A percentile compares a stretch with the other conserved stretches of the same genome.
phyloP scores from a whole-genome alignment of 805 yeast species.

The Danielia oregonensis region DNA sequence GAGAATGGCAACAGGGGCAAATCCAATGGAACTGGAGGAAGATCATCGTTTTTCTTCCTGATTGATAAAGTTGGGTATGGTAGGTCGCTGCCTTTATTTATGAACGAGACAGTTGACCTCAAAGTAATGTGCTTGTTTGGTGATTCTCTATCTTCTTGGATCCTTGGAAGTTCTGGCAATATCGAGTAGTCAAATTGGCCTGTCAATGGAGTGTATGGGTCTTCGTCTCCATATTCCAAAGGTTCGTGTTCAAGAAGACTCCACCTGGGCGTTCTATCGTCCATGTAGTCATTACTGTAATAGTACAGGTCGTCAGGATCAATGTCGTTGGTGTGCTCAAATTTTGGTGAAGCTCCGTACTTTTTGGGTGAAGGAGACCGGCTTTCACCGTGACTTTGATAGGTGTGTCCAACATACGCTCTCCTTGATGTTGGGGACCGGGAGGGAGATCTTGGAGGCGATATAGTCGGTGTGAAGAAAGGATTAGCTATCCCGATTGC shows the following conservation, averaged over 20 bases:
- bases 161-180: slow-evolving; percentile 31
- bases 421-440: background rate
- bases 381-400: slow-evolving; percentile 19
- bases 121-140: slow-evolving; percentile 10
- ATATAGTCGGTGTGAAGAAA: too few relatives aligned
- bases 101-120: slow-evolving; percentile 33
- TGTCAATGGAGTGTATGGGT: slow-evolving; percentile 20
- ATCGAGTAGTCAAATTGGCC: slow-evolving; percentile 32
- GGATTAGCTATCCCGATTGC: too few relatives aligned
- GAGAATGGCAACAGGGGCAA: slow-evolving; percentile 58
- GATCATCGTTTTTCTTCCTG: slow-evolving; percentile 16
- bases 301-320: slow-evolving; percentile 8
- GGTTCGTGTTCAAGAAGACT: slow-evolving; percentile 15
- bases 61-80: slow-evolving; percentile 2
- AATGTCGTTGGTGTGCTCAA: slow-evolving; percentile 1
- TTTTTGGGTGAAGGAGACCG: slow-evolving; percentile 31
- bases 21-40: slow-evolving; percentile 45
- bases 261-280: slow-evolving; percentile 14
- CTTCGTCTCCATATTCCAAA: slow-evolving; percentile 9
- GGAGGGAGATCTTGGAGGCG: background rate
- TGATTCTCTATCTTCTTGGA: slow-evolving; percentile 7
- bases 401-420: slow-evolving; percentile 8
- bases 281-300: slow-evolving; percentile 8
- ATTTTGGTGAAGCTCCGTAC: slow-evolving; percentile 7
- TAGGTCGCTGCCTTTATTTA: slow-evolving; percentile 15